A percentile compares a stretch with the other conserved stretches of the same genome.
phyloP scores from a whole-genome alignment of 768 basidiomycete species.

The Suillus americanus region DNA sequence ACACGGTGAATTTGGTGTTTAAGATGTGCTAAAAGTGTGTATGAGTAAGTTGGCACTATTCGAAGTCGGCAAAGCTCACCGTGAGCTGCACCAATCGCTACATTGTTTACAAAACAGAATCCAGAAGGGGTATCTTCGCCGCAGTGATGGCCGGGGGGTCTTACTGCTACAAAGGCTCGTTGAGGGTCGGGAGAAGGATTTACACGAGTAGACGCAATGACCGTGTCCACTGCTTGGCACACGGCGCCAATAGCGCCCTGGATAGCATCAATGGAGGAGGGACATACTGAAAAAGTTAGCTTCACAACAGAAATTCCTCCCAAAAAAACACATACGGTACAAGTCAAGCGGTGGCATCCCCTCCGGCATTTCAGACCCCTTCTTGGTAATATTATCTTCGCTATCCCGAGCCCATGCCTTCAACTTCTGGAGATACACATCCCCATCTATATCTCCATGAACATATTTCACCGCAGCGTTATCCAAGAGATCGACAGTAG shows the following conservation, averaged over 20 bases:
- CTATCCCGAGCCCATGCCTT: constrained; percentile 60
- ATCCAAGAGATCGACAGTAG: constrained; percentile 53
- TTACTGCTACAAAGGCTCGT: constrained; percentile 77
- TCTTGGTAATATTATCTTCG: constrained; percentile 55
- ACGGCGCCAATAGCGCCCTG: constrained; percentile 81
- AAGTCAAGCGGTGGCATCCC: constrained; percentile 76
- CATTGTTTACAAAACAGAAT: constrained; percentile 96
- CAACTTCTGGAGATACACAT: constrained; percentile 67
- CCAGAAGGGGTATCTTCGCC: constrained; percentile 88
- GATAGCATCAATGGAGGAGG: constrained; percentile 72
- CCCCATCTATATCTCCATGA: constrained; percentile 67
- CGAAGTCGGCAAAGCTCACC: constrained; percentile 44
- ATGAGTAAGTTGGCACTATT: not conserved
- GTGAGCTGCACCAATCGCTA: constrained; percentile 86
- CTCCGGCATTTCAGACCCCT: constrained; percentile 74
- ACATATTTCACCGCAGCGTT: constrained; percentile 70
- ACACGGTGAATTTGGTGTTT: constrained; percentile 74
- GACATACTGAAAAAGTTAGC: constrained; percentile 56
- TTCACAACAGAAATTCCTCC: not conserved
- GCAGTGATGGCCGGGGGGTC: constrained; percentile 95
- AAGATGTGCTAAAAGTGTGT: constrained; percentile 63
- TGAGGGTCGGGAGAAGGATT: constrained; percentile 24
- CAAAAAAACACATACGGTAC: constrained; percentile 55
- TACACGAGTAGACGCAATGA: constrained; percentile 37
- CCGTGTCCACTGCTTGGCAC: constrained; percentile 83